A percentile compares a stretch with the other conserved stretches of the same genome.
phyloP scores from a whole-genome alignment of 108 stramenopile genomes.

The Cyclotella atomus region DNA sequence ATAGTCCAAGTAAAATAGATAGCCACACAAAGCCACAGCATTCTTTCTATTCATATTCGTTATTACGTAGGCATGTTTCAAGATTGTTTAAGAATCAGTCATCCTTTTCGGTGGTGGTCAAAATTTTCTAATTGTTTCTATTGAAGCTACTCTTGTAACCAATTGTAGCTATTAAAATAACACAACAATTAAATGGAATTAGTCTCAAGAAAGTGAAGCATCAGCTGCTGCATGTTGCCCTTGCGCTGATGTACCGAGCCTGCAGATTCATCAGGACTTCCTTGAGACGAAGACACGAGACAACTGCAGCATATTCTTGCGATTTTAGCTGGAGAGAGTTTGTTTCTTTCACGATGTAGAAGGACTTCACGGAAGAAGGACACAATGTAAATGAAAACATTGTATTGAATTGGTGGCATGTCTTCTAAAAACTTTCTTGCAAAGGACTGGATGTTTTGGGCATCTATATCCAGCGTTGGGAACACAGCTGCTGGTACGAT shows the following conservation, averaged over 20 bases:
- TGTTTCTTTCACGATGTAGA: slow-evolving; percentile 68
- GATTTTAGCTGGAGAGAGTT: slow-evolving; percentile 76
- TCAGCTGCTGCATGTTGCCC: slow-evolving; percentile 59
- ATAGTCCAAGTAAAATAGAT: too few species aligned
- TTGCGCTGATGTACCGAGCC: slow-evolving; percentile 40
- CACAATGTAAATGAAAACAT: slow-evolving; percentile 96
- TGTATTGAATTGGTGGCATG: slow-evolving; percentile 93
- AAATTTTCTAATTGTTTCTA: too few species aligned
- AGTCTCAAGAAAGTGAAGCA: slow-evolving; percentile 69
- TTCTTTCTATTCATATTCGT: too few species aligned
- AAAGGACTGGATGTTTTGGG: slow-evolving; percentile 78
- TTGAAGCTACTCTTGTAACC: too few species aligned
- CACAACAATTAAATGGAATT: slow-evolving; percentile 49
- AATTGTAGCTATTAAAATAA: too few species aligned
- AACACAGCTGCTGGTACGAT: slow-evolving; percentile 81
- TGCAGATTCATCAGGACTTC: slow-evolving; percentile 56
- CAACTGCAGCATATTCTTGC: slow-evolving; percentile 80
- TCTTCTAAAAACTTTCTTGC: slow-evolving; percentile 86
- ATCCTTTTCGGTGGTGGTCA: too few species aligned
- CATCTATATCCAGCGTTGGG: slow-evolving; percentile 86
- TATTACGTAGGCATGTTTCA: too few species aligned
- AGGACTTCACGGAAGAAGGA: slow-evolving; percentile 95
- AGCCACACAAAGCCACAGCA: too few species aligned
- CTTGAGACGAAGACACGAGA: slow-evolving; percentile 64
- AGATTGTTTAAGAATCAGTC: too few species aligned